These are phyloP conservation scores for Penicillium sp. DNA, from an alignment of 2,329 filamentous ascomycete species.

Conservation along the genomic window DNA sequence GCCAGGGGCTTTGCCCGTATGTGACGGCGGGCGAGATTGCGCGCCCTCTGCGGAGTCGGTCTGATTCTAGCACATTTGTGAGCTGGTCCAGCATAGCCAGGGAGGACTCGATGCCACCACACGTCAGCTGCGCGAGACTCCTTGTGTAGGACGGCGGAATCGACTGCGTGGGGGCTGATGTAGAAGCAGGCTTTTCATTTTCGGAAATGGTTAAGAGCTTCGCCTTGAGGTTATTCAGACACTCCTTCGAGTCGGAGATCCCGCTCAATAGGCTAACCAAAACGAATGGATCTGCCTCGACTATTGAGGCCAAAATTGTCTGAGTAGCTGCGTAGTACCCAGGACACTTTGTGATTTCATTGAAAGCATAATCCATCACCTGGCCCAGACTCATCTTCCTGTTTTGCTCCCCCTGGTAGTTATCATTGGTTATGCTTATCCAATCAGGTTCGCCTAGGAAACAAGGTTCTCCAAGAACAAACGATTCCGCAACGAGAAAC, in stretches of 20 bases:
- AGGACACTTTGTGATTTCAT: constrained; percentile 21
- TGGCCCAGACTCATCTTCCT: constrained; percentile 6
- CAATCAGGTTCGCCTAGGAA: constrained; percentile 18
- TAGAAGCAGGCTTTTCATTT: background rate
- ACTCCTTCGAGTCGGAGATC: constrained; percentile 6
- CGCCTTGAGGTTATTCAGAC: background rate
- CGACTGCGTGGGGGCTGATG: background rate
- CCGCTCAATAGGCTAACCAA: background rate
- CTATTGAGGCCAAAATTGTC: background rate
- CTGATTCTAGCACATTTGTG: background rate
- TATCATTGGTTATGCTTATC: background rate
- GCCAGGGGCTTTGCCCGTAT: background rate
- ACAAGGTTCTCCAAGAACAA: constrained; percentile 11
- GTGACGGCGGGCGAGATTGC: background rate
- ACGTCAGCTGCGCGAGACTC: background rate
- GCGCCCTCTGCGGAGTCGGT: background rate
- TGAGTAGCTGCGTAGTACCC: constrained; percentile 12
- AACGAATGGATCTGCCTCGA: background rate
- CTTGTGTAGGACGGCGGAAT: background rate
- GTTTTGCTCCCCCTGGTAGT: background rate
- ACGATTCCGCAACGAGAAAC: constrained; percentile 15
- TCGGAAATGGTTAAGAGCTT: background rate
- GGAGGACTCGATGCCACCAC: background rate
- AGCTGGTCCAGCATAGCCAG: background rate
- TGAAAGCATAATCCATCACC: constrained; percentile 13